Base-by-base conservation (phyloP, 2,329 filamentous ascomycete species). In the Fusarium torulosum region DNA sequence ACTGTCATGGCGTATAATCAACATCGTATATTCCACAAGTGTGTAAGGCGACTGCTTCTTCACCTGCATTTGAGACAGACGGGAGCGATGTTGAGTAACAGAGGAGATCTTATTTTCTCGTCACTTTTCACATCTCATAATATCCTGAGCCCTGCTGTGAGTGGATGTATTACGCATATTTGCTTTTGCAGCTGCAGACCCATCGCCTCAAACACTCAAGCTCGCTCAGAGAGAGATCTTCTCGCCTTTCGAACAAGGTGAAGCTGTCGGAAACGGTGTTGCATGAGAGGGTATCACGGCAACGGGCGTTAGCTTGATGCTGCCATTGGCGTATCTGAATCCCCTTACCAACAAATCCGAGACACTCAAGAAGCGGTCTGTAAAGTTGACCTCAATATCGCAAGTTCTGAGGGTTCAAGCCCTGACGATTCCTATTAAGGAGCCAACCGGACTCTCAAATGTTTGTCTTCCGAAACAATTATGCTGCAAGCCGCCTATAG, bases 291-390 rank as follows among this genome's bases (percentile, higher is more conserved):
- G 15, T 14, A 4, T 15, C 31, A 20, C 11, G 43, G 35, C 5
- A 54, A 21, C 17, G n/a, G 15, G 8, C 27, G n/a, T 13, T 20
- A 35, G 17, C 3, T n/a, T 33, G 6, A 6, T 14, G 21, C 27
- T 33, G 9, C 25, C 17, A 51, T 52, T 63, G 35, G 29, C 9
- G n/a, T 23, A 4, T 31, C 21, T 29, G 35, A 2, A 25, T 25
- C 42, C 40, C 27, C 23, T 13, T 19, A 15, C 33, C 13, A 20
- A 14, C 25, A n/a, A 14, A 11, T 5, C 11, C 15, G 13, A 19
- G 23, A 49, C 14, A 17, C 4, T 29, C 5, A 55, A 27, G 33
- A n/a, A 63, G 60, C 52, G 60, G 60, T 63, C 59, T 63, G 41
- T 11, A 4, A 25, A 6, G 31, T n/a, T 19, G 11, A 9, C 19